Base-by-base conservation (phyloP, 2,329 filamentous ascomycete genomes). In the Zymoseptoria ardabiliae region DNA sequence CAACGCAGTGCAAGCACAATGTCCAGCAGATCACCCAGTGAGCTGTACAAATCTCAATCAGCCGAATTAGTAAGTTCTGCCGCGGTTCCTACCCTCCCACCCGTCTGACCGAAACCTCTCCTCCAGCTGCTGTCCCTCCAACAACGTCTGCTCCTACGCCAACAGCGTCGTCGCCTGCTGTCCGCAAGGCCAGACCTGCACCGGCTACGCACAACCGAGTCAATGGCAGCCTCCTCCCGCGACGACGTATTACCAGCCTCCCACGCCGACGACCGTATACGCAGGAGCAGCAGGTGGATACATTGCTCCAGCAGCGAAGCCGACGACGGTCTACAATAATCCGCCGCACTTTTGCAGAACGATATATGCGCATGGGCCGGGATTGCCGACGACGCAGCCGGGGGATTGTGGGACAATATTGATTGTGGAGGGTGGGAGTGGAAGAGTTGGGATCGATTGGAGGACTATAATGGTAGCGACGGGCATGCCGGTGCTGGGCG, bases 21-120 rank as follows among this genome's bases (percentile, higher is more conserved):
- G 72, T 66, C 73, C 73, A 2, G 66, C 69, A n/a, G 67, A 68
- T 54, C 66, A 71, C 54, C 77, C 61, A 2, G 62, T 74, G 57
- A 76, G 74, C 64, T 80, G 78, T 64, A 72, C 70, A 51, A 72
- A 68, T 28, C 76, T 79, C 53, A 67, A 72, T 35, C 70, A 75
- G 50, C 70, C 75, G 6, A 73, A 74, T 56, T 80, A 75, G 78
- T 79, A 65, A 63, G 74, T 65, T 28, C n/a, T 45, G 50, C 30
- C 48, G 25, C 45, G 41, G 41, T 51, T n/a, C 6, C 11, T 20
- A 19, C 23, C 8, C 30, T 6, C 41, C 20, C 8, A 22, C 35
- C 4, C 13, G 3, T 45, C 35, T 45, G 10, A 45, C 17, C 35
- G 7, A n/a, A 5, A 6, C 4, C 35, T n/a, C 3, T 3, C 25